A percentile compares a stretch with the other conserved stretches of the same genome.
These are phyloP conservation scores for Trametopsis cervina DNA, from an alignment of 768 basidiomycete species.

Conservation along the genomic window DNA sequence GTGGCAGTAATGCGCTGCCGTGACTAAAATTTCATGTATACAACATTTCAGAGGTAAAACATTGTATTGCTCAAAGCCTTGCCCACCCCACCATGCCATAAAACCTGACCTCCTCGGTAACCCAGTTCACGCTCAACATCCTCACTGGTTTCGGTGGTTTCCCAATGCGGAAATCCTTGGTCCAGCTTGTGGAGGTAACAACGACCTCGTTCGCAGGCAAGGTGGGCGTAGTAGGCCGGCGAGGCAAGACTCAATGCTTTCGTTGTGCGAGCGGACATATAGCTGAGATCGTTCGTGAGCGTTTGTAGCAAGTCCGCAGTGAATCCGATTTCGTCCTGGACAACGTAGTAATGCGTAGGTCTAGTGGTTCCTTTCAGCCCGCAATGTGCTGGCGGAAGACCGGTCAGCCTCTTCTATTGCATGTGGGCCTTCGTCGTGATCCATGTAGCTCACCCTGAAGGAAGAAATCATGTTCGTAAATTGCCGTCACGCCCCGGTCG, in stretches of 20 bases:
- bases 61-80: conserved; percentile 55
- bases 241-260: conserved; percentile 41
- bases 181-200: conserved; percentile 46
- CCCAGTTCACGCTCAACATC: conserved; percentile 43
- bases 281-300: conserved; percentile 49
- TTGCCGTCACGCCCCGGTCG: conserved; percentile 45
- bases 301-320: conserved; percentile 42
- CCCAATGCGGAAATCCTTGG: conserved; percentile 30
- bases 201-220: conserved; percentile 47
- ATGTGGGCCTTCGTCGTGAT: too few relatives aligned
- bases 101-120: conserved; percentile 40
- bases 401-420: too few relatives aligned
- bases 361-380: conserved; percentile 41
- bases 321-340: conserved; percentile 47
- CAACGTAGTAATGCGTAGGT: conserved; percentile 50
- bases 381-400: conserved; percentile 29
- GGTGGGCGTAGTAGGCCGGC: conserved; percentile 40
- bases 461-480: conserved; percentile 52
- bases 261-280: conserved; percentile 55
- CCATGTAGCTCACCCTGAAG: conserved; percentile 33
- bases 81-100: conserved; percentile 57
- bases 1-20: too few relatives aligned
- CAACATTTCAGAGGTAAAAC: conserved; percentile 77
- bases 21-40: too few relatives aligned
- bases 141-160: conserved; percentile 26